Base-by-base conservation (phyloP, 2,329 filamentous ascomycete species). In the Cordyceps pruinosa region DNA sequence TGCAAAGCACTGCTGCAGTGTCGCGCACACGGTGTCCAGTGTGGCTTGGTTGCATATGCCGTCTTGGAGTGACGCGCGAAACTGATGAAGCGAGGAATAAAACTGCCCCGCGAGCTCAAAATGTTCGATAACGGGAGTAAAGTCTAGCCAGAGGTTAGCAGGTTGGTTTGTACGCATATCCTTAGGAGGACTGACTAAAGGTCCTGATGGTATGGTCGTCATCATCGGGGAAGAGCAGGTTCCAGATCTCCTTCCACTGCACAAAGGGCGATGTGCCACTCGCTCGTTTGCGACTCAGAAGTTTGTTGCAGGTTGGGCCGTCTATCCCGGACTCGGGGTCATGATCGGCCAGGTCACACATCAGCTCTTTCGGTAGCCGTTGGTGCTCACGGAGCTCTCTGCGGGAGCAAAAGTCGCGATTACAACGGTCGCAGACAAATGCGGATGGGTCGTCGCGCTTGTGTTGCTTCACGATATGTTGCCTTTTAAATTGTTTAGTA, bases 401-500 rank as follows among this genome's bases (percentile, higher is more conserved):
- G 37, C 72, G 64, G 0, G 69, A 69, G 0, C 64, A 47, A 37
- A 75, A 75, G 57, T 74, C 71, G 15, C 68, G 70, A 21, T 70
- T 75, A 59, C 73, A 75, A 39, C 73, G 60, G 37, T 74, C 72
- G 42, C 73, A 75, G 17, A 73, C 66, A 13, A 72, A 74, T 2
- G 72, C 70, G 0, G 72, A 72, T 0, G 72, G 71, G 26, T 73
- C 71, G 10, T 73, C 71, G 7, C 73, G 69, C 59, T 73, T 74
- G 47, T 75, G 73, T 56, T 75, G 72, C 62, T 74, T 74, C 10
- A 74, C 71, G 19, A 75, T 75, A 51, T 75, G 73, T 56, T 75
- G 73, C 34, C 72, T 73, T 7, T 5, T 3, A 21, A 7, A 0
- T 0, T 12, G 23, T 21, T 68, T 41, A 66, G 63, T 32, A 7